Conservation (phyloP, 2,329 filamentous ascomycete genomes). For the Endoconidiophora polonica region DNA sequence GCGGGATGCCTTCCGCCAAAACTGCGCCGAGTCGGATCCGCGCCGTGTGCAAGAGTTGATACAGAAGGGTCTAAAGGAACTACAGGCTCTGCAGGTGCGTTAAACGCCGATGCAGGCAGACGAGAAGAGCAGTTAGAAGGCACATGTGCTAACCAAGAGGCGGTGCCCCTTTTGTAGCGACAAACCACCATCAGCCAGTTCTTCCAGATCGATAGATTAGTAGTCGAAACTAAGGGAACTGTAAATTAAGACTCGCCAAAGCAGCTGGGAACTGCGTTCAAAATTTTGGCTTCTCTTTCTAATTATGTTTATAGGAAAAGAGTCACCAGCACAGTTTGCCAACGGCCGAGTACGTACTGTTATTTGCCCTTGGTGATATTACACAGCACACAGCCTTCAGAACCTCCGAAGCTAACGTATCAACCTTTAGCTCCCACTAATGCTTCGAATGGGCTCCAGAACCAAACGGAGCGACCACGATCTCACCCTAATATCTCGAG, state of each 20-base stretch:
- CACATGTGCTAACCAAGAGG: too few relatives aligned
- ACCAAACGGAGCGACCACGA: background rate
- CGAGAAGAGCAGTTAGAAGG: too few relatives aligned
- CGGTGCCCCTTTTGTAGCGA: conserved; percentile 38
- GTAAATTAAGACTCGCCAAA: conserved; percentile 1
- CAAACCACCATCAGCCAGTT: conserved; percentile 93
- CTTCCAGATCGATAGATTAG: conserved; percentile 78
- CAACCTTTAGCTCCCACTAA: background rate
- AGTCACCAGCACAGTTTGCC: conserved; percentile 5
- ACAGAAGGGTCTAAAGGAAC: conserved; percentile 70
- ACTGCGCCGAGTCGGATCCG: conserved; percentile 55
- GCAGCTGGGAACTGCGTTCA: too few relatives aligned
- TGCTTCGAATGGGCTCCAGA: background rate
- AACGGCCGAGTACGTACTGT: background rate
- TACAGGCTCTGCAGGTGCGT: conserved; percentile 77
- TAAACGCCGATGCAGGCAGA: background rate
- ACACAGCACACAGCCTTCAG: background rate
- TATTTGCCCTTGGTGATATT: too few relatives aligned
- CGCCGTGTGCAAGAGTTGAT: conserved; percentile 72
- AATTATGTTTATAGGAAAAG: conserved; percentile 8
- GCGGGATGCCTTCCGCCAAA: conserved; percentile 74
- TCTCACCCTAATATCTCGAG: conserved; percentile 2
- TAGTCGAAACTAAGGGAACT: conserved; percentile 46
- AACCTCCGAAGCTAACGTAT: background rate
- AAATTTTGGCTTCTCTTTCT: background rate